Conservation (phyloP, 768 basidiomycete species). For the Leccinum fibrillosum region DNA sequence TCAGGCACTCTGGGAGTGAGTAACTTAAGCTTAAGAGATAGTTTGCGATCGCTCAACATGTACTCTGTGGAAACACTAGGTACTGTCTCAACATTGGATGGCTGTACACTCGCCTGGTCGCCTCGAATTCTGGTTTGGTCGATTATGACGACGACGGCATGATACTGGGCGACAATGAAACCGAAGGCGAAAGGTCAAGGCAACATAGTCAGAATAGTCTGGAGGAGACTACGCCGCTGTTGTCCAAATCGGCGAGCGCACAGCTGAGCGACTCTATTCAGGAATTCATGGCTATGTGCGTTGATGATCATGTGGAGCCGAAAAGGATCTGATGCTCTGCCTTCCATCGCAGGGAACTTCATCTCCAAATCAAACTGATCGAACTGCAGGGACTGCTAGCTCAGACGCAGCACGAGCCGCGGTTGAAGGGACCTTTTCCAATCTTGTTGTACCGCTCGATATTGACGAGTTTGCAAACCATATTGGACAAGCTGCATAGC, state of each 20-base stretch:
- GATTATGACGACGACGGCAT: conserved; percentile 34
- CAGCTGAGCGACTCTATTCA: conserved; percentile 62
- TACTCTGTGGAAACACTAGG: conserved; percentile 37
- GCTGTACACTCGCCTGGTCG: conserved; percentile 90
- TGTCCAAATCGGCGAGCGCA: conserved; percentile 36
- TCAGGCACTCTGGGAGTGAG: conserved; percentile 83
- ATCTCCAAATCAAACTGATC: conserved; percentile 88
- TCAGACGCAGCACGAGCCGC: conserved; percentile 90
- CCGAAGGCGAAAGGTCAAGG: neutral
- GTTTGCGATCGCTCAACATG: neutral
- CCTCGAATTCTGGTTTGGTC: conserved; percentile 75
- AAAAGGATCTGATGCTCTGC: conserved; percentile 3
- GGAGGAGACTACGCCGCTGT: conserved; percentile 32
- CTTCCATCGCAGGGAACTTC: conserved; percentile 71
- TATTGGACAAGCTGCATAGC: conserved; percentile 86
- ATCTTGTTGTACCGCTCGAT: conserved; percentile 79
- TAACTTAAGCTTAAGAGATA: neutral
- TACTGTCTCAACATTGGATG: conserved; percentile 93
- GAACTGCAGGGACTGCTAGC: conserved; percentile 80
- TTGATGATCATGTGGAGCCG: conserved; percentile 4
- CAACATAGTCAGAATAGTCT: neutral
- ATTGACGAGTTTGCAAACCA: conserved; percentile 77
- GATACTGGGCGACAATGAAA: conserved; percentile 3
- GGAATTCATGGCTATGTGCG: conserved; percentile 92
- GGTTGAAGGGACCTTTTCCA: conserved; percentile 95